These are phyloP conservation scores for Garcia nutans DNA, from an alignment of 345 rosid species.

Conservation along the genomic window DNA sequence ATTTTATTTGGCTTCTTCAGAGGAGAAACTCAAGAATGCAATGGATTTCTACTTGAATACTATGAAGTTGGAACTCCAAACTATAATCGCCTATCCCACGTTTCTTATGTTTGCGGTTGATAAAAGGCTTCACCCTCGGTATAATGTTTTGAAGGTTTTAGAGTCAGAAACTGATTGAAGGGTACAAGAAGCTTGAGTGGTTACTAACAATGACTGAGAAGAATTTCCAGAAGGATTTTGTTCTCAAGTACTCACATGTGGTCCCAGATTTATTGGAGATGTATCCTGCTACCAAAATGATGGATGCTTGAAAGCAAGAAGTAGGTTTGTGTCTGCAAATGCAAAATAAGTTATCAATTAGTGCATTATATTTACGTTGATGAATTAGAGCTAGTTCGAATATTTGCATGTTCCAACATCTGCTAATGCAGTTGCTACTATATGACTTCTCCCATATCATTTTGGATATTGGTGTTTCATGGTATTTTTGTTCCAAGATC, in stretches of 20 bases:
- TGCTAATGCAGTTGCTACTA: neutral
- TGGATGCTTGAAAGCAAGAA: neutral
- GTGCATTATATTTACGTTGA: neutral
- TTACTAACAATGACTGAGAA: conserved; percentile 7
- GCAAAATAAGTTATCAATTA: neutral
- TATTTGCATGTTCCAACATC: neutral
- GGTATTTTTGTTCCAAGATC: neutral
- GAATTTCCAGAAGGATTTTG: conserved; percentile 22
- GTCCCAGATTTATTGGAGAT: conserved; percentile 27
- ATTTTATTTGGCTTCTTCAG: conserved; percentile 6
- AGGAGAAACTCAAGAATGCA: conserved; percentile 17
- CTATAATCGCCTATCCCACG: conserved; percentile 11
- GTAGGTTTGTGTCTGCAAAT: neutral
- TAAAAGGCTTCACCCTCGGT: conserved; percentile 24
- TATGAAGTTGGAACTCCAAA: conserved; percentile 1
- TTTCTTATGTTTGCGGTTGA: conserved; percentile 19
- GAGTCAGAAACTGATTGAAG: conserved; percentile 24
- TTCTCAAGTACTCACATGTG: conserved; percentile 3
- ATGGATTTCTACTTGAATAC: conserved; percentile 23
- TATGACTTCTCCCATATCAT: neutral
- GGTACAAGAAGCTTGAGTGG: neutral
- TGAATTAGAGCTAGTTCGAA: neutral
- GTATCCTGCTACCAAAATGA: conserved; percentile 12
- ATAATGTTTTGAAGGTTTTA: conserved; percentile 19
- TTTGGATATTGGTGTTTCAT: neutral